Evolutionary conservation across 805 yeast species (phyloP).

Genomic region (Candida ortonii): DNA sequence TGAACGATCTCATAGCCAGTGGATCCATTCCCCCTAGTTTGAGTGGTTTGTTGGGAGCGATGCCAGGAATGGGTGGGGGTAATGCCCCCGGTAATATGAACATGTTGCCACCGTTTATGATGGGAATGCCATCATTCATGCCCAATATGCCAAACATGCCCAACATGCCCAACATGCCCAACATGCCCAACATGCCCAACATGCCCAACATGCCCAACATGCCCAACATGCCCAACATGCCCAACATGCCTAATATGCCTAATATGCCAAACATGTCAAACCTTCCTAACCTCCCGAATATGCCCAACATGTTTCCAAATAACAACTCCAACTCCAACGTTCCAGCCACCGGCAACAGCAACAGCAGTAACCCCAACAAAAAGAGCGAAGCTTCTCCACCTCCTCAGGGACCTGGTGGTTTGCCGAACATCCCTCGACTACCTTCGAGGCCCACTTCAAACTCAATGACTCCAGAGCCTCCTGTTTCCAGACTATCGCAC

Average conservation of each 20-base stretch:
- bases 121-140: slow-evolving; percentile 25
- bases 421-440: slow-evolving; percentile 20
- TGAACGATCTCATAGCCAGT: slow-evolving; percentile 55
- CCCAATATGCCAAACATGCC: slow-evolving; percentile 21
- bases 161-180: slow-evolving; percentile 31
- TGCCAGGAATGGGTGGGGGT: slow-evolving; percentile 25
- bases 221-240: slow-evolving; percentile 27
- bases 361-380: slow-evolving; percentile 9
- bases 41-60: slow-evolving; percentile 25
- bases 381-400: slow-evolving; percentile 8
- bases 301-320: slow-evolving; percentile 15
- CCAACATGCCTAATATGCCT: slow-evolving; percentile 25
- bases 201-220: slow-evolving; percentile 35
- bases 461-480: slow-evolving; percentile 27
- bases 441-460: slow-evolving; percentile 26
- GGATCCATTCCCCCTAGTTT: slow-evolving; percentile 30
- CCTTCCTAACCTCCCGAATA: slow-evolving; percentile 25
- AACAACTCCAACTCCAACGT: slow-evolving; percentile 6
- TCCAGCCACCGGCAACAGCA: slow-evolving; percentile 1
- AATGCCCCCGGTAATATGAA: slow-evolving; percentile 8
- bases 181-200: slow-evolving; percentile 27
- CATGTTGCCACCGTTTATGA: slow-evolving; percentile 25
- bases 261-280: slow-evolving; percentile 34
- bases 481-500: slow-evolving; percentile 15
- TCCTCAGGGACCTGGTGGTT: slow-evolving; percentile 9